Percentiles rank a stretch among this genome's conserved stretches.
phyloP scores from a whole-genome alignment of 371 early-diverging fungal species.

The Sporodiniella umbellata region DNA sequence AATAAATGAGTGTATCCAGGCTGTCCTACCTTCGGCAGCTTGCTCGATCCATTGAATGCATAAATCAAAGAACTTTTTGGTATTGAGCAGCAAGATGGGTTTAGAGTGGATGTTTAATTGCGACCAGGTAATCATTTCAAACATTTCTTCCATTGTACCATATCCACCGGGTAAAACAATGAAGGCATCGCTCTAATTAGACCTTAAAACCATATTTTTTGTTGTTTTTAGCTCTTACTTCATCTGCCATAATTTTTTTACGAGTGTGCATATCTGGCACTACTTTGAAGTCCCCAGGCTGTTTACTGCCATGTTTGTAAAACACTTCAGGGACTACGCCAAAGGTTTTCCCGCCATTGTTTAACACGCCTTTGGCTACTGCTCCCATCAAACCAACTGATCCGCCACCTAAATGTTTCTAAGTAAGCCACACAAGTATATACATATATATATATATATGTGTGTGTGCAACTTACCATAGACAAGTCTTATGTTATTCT shows the following conservation, averaged over 20 bases:
- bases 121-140: slow-evolving; percentile 86
- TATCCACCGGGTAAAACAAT: slow-evolving; percentile 85
- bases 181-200: slow-evolving; percentile 68
- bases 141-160: slow-evolving; percentile 84
- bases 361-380: slow-evolving; percentile 62
- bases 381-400: slow-evolving; percentile 77
- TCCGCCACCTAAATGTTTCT: slow-evolving; percentile 69
- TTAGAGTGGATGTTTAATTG: slow-evolving; percentile 72
- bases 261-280: slow-evolving; percentile 86
- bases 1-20: background rate
- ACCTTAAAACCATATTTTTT: background rate
- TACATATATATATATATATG: too few relatives aligned
- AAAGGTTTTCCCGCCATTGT: slow-evolving; percentile 54
- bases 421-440: too few relatives aligned
- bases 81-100: slow-evolving; percentile 76
- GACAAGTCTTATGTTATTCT: slow-evolving; percentile 66
- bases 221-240: slow-evolving; percentile 14
- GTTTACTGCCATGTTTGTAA: slow-evolving; percentile 38
- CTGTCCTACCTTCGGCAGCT: slow-evolving; percentile 42
- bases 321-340: slow-evolving; percentile 78
- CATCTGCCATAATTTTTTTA: slow-evolving; percentile 74
- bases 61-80: slow-evolving; percentile 67
- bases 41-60: slow-evolving; percentile 62
- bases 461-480: slow-evolving; percentile 77
- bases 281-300: slow-evolving; percentile 57